These are phyloP conservation scores for Micractinium conductrix DNA, from an alignment of 139 green algal genomes.

Conservation along the genomic window DNA sequence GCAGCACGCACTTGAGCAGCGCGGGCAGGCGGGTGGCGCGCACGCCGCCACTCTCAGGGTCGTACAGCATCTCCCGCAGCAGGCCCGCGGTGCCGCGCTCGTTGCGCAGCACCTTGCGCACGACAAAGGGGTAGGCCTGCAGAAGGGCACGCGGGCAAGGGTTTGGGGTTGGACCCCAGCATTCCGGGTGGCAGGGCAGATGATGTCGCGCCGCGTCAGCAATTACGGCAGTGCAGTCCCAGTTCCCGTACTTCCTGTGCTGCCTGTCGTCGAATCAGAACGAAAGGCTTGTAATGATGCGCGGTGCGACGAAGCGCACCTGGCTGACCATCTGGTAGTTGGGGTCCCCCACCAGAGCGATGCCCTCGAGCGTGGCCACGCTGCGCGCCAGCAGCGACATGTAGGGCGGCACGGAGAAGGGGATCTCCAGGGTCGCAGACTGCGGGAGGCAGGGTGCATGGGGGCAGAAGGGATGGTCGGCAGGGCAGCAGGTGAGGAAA, in stretches of 20 bases:
- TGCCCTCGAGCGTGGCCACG: constrained; percentile 82
- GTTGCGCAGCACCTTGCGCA: constrained; percentile 75
- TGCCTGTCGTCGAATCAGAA: too few species aligned
- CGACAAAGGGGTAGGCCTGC: constrained; percentile 87
- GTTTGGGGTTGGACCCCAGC: too few species aligned
- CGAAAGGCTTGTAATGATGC: too few species aligned
- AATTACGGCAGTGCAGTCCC: too few species aligned
- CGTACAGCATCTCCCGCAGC: constrained; percentile 76
- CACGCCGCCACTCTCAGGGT: constrained; percentile 55
- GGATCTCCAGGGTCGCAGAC: constrained; percentile 80
- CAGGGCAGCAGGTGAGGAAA: neutral
- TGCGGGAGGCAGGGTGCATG: neutral
- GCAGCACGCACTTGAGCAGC: constrained; percentile 83
- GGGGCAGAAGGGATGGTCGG: too few species aligned
- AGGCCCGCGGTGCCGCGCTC: constrained; percentile 53
- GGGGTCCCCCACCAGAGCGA: constrained; percentile 79
- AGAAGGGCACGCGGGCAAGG: neutral
- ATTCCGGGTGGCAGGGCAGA: too few species aligned
- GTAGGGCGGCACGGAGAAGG: constrained; percentile 90
- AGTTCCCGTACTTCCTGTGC: too few species aligned
- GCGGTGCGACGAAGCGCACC: too few species aligned
- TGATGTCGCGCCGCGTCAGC: too few species aligned
- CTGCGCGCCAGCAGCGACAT: constrained; percentile 81
- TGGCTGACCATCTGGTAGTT: constrained; percentile 76
- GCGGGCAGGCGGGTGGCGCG: constrained; percentile 69